Conservation (phyloP, 805 yeast species). For the Yarrowia sp. region DNA sequence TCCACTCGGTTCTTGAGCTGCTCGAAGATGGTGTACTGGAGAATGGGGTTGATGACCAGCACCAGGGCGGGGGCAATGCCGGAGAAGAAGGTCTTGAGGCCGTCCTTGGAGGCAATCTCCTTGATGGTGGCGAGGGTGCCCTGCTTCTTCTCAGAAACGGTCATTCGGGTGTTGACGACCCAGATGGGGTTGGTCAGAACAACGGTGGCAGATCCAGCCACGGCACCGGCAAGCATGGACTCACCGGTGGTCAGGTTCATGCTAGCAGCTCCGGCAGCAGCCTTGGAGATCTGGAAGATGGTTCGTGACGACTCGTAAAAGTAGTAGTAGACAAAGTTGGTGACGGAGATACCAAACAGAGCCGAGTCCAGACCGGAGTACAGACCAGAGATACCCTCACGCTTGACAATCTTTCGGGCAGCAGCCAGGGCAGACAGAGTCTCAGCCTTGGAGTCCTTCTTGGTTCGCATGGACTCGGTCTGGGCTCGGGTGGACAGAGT, state of each 20-base stretch:
- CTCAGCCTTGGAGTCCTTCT: conserved; percentile 30
- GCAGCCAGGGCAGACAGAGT: conserved; percentile 39
- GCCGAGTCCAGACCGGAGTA: conserved; percentile 89
- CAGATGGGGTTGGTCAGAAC: conserved; percentile 83
- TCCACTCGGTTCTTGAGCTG: conserved; percentile 68
- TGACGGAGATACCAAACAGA: conserved; percentile 75
- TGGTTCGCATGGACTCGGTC: conserved; percentile 45
- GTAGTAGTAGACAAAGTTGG: conserved; percentile 87
- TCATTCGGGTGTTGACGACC: conserved; percentile 91
- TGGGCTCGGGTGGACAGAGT: conserved; percentile 87
- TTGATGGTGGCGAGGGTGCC: conserved; percentile 55
- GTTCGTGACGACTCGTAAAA: conserved; percentile 69
- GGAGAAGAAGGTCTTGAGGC: conserved; percentile 66
- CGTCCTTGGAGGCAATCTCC: conserved; percentile 67
- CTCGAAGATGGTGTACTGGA: conserved; percentile 89
- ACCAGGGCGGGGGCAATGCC: conserved; percentile 87
- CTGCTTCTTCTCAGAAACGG: conserved; percentile 49
- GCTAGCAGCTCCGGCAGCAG: conserved; percentile 36
- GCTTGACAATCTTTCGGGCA: conserved; percentile 47
- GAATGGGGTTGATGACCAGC: conserved; percentile 81
- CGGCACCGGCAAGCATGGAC: conserved; percentile 71
- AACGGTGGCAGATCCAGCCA: conserved; percentile 85
- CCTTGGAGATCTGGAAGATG: conserved; percentile 30
- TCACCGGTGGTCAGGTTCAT: conserved; percentile 53
- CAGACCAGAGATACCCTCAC: conserved; percentile 64